A percentile compares a stretch with the other conserved stretches of the same genome.
Conservation (phyloP, 2,329 filamentous ascomycete species). For the Ceratocystis colombiana region DNA sequence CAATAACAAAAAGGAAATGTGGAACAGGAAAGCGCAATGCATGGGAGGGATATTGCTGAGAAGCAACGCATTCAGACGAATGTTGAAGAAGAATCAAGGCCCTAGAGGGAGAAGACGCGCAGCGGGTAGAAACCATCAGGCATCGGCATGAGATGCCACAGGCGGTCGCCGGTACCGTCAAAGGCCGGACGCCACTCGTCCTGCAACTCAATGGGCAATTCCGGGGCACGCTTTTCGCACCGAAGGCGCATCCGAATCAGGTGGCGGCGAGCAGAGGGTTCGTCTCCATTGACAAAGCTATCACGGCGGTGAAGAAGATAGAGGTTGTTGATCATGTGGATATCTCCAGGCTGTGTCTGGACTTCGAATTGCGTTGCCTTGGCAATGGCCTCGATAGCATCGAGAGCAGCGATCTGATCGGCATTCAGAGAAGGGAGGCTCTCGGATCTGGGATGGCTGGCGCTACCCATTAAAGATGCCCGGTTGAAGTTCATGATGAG, state of each 20-base stretch:
- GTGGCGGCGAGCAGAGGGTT: slow-evolving; percentile 41
- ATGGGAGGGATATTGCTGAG: too few relatives aligned
- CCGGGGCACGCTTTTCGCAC: slow-evolving; percentile 43
- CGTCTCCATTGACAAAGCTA: slow-evolving; percentile 45
- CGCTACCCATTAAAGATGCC: slow-evolving; percentile 44
- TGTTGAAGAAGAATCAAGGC: too few relatives aligned
- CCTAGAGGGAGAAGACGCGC: slow-evolving; percentile 29
- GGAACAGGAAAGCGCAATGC: too few relatives aligned
- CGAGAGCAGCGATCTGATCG: slow-evolving; percentile 47
- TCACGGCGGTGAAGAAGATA: slow-evolving; percentile 51
- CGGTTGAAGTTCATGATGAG: slow-evolving; percentile 52
- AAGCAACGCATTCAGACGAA: too few relatives aligned
- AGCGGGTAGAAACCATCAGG: slow-evolving; percentile 48
- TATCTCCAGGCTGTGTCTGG: slow-evolving; percentile 46
- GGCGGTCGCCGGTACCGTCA: slow-evolving; percentile 36
- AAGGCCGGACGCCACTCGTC: slow-evolving; percentile 47
- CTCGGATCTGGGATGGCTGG: slow-evolving; percentile 43
- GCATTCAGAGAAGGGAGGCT: slow-evolving; percentile 41
- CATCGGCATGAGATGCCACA: slow-evolving; percentile 53
- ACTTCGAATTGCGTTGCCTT: slow-evolving; percentile 47
- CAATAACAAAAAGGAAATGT: too few relatives aligned
- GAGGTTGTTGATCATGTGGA: slow-evolving; percentile 57
- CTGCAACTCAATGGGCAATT: slow-evolving; percentile 41
- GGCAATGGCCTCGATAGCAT: slow-evolving; percentile 47
- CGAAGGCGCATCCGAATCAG: slow-evolving; percentile 52